Base-by-base conservation (phyloP, 257 asterid species). In the Solanum lycopersicoides region DNA sequence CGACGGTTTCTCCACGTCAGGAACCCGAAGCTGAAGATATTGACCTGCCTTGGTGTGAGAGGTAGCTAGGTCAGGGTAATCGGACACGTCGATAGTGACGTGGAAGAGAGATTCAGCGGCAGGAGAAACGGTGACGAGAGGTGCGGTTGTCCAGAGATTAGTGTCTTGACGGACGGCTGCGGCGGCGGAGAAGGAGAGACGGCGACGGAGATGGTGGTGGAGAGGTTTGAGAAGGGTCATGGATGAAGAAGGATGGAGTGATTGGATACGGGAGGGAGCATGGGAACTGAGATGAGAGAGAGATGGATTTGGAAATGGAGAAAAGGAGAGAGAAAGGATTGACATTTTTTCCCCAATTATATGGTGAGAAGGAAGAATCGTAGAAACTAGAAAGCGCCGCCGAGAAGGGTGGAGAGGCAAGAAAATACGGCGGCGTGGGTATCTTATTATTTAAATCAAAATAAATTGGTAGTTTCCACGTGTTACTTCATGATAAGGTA, bases 31-130 rank as follows among this genome's bases (percentile, higher is more conserved):
- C 91, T 94, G 98, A 63, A 96, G 90, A 86, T 96, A 96, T 89
- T 95, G 99, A 6, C 98, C 98, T 20, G 99, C 89, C 35, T 68
- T 88, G 32, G 96, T 93, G 84, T 94, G 90, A 2, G 99, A 95
- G 3, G 89, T 84, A 79, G 95, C 95, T 66, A 96, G 92, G 53
- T 93, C 94, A 47, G 98, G 96, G 30, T 91, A 94, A 15, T 91
- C 91, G 34, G 99, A 94, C 28, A 96, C 98, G 98, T 96, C 98
- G 90, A 95, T 59, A 20, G 93, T 63, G 89, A 96, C 86, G 86
- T 91, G 89, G 95, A 91, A 94, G 21, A 92, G 91, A 9, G 96
- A 91, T 14, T 95, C 97, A 10, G 97, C 98, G 65, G 98, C 98
- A 16, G 95, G 96, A 7, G 93, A 86, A 83, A 95, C 91, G 21